Base-by-base conservation (phyloP, 371 early-diverging fungal species). In the Circinella minor region DNA sequence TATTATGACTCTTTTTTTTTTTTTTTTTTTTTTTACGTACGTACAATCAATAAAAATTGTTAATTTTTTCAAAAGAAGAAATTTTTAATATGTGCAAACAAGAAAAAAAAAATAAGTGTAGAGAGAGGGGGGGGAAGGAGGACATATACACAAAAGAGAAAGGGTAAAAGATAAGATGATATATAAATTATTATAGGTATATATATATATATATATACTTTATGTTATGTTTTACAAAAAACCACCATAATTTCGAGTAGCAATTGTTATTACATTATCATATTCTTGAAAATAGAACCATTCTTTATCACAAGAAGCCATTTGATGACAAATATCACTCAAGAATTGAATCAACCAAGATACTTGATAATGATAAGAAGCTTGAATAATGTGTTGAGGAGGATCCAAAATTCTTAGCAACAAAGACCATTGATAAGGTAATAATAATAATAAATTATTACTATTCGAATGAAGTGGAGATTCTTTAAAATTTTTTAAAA, bases 401-500 rank as follows among this genome's bases (percentile, higher is more conserved):
- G 68, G 61, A 15, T 59, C 59, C 27, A 67, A 57, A 36, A 61
- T 34, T 15, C 61, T 59, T 13, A 67, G 46, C 17, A 55, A 48
- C 36, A 49, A 48, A 3, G 72, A 55, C 59, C 64, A 49, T 20
- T 64, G 66, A 20, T 62, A 7, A 13, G 64, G 49, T 13, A 51
- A 14, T 43, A 43, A 27, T 27, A 27, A 27, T 27, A 43, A 43
- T 43, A 43, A 9, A 27, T 27, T 27, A 27, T 27, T 0, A 27
- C 27, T 27, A 27, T 27, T 27, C 0, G 43, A 6, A 43, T 43
- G 43, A 36, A 36, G 9, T 3, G 66, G 55, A 1, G 66, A 27
- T 0, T 61, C 46, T 27, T 79, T 81, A 38, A 73, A 77, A 36
- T 79, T 76, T 67, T 81, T 81, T 7, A 81, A 54, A 1, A 70